Evolutionary conservation across 805 yeast genomes (phyloP).

Genomic region (Teunomyces barrocoloradensis): DNA sequence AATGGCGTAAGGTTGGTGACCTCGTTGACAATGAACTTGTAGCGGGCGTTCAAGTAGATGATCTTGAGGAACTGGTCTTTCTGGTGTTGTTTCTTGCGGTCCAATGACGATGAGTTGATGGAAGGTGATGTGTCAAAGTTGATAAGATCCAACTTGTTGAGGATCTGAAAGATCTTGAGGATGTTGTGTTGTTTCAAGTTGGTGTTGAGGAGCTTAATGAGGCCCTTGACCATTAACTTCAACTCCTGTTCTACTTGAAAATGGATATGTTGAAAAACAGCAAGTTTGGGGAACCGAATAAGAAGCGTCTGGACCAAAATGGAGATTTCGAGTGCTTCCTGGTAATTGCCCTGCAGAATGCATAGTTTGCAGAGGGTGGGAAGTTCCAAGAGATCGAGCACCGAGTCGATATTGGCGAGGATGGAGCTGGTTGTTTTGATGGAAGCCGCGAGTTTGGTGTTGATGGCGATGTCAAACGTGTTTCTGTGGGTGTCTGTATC

Average conservation of each 20-base stretch:
- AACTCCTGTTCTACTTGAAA: conserved; percentile 53
- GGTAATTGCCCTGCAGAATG: conserved; percentile 80
- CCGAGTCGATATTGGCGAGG: conserved; percentile 61
- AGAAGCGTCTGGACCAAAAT: conserved; percentile 66
- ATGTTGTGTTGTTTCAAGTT: conserved; percentile 76
- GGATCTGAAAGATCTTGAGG: conserved; percentile 72
- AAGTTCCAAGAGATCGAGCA: conserved; percentile 76
- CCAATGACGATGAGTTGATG: neutral
- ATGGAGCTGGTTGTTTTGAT: conserved; percentile 33
- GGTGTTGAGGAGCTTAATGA: conserved; percentile 67
- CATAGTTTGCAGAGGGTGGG: conserved; percentile 85
- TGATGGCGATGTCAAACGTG: conserved; percentile 16
- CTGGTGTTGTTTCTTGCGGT: conserved; percentile 7
- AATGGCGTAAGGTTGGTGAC: conserved; percentile 57
- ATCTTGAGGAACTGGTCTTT: conserved; percentile 37
- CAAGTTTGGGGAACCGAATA: conserved; percentile 63
- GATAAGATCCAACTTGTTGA: conserved; percentile 50
- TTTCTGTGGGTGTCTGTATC: conserved; percentile 17
- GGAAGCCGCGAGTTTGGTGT: conserved; percentile 20
- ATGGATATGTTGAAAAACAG: conserved; percentile 50
- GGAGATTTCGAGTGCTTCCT: conserved; percentile 84
- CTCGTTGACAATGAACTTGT: conserved; percentile 63
- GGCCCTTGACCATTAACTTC: conserved; percentile 64
- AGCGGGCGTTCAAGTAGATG: conserved; percentile 66
- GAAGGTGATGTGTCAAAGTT: conserved; percentile 6